Evolutionary conservation across 768 basidiomycete species (phyloP).

Genomic region (Xerocomus potaroensis): DNA sequence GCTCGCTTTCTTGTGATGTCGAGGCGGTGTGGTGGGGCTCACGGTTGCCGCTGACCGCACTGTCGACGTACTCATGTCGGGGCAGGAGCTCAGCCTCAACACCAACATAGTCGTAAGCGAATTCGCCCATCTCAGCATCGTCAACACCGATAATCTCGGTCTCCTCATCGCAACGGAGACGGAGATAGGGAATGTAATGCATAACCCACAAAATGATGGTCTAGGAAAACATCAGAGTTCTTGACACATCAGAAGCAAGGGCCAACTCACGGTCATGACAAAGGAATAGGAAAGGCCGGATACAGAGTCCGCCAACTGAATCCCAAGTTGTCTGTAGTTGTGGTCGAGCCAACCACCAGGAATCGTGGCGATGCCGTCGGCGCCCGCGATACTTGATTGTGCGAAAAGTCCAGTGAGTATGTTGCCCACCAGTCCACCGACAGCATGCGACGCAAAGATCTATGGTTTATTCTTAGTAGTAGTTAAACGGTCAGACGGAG

Average conservation of each 20-base stretch:
- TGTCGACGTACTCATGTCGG: constrained; percentile 28
- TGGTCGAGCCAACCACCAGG: constrained; percentile 87
- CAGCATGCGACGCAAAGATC: constrained; percentile 84
- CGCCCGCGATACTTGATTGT: constrained; percentile 69
- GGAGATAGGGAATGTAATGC: constrained; percentile 80
- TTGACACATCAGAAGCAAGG: background rate
- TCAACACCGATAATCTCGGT: constrained; percentile 83
- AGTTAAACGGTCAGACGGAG: background rate
- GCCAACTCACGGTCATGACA: constrained; percentile 60
- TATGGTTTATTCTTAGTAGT: constrained; percentile 25
- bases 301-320: constrained; percentile 75
- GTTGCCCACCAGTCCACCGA: constrained; percentile 80
- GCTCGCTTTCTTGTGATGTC: constrained; percentile 27
- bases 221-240: constrained; percentile 28
- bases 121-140: constrained; percentile 87
- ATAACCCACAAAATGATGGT: constrained; percentile 83
- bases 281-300: constrained; percentile 69
- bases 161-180: constrained; percentile 63
- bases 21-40: constrained; percentile 32
- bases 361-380: constrained; percentile 66
- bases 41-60: constrained; percentile 28
- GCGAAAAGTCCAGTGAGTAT: constrained; percentile 87
- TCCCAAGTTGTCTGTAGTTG: constrained; percentile 77
- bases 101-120: constrained; percentile 83
- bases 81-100: constrained; percentile 50